Evolutionary conservation across 768 basidiomycete species (phyloP).

Genomic region (Pisolithus orientalis): DNA sequence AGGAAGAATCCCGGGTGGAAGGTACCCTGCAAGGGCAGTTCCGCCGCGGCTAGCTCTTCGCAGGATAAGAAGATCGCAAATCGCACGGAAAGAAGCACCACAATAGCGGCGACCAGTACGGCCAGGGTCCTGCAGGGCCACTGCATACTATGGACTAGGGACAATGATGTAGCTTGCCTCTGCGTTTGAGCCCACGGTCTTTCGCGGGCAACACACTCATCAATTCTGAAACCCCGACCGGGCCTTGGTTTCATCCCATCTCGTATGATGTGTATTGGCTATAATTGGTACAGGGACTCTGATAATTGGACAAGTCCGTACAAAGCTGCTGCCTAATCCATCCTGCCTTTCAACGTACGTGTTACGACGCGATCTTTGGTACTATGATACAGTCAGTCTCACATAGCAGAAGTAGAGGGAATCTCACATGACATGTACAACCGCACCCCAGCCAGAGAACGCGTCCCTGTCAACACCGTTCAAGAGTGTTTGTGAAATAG

Average conservation of each 20-base stretch:
- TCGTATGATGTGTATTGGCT: background rate
- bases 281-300: background rate
- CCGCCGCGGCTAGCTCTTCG: background rate
- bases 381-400: constrained; percentile 28
- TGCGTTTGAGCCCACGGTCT: too few relatives aligned
- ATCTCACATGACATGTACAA: constrained; percentile 92
- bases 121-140: background rate
- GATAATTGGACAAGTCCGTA: constrained; percentile 3
- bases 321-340: constrained; percentile 56
- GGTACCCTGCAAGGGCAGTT: background rate
- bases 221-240: too few relatives aligned
- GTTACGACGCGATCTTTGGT: constrained; percentile 75
- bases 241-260: too few relatives aligned
- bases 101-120: background rate
- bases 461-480: constrained; percentile 96
- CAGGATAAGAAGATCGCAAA: background rate
- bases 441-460: constrained; percentile 92
- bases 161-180: too few relatives aligned
- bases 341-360: constrained; percentile 82
- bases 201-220: too few relatives aligned
- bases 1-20: background rate
- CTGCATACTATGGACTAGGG: too few relatives aligned
- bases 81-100: background rate
- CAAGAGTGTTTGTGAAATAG: constrained; percentile 91
- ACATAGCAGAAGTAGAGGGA: constrained; percentile 2